Conservation (phyloP, 306 rosid genomes). For the Trichosanthes cucumerina region DNA sequence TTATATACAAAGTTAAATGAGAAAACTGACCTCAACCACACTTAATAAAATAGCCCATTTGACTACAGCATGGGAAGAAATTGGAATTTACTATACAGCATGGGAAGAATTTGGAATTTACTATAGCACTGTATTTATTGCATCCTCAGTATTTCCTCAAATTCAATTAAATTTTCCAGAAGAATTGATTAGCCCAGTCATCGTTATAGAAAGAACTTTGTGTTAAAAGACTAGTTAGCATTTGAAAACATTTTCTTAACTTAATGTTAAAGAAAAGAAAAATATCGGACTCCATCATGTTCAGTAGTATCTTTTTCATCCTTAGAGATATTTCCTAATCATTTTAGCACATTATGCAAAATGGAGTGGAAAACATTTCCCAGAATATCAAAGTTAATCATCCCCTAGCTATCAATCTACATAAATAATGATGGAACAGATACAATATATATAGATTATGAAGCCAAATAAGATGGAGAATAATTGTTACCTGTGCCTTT, state of each 20-base stretch:
- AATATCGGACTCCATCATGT: background rate
- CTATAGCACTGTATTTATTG: background rate
- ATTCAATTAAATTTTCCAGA: background rate
- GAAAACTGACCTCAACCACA: background rate
- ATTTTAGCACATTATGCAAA: background rate
- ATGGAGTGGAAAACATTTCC: background rate
- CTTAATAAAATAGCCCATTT: background rate
- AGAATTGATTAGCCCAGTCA: background rate
- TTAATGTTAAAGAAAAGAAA: background rate
- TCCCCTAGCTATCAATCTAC: background rate
- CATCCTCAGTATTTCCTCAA: background rate
- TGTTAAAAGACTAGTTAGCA: background rate
- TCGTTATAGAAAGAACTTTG: background rate
- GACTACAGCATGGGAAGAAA: background rate
- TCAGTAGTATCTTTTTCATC: background rate
- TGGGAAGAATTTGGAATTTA: background rate
- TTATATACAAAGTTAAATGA: background rate
- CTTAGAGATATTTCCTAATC: background rate
- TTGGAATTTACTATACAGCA: background rate
- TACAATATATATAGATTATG: background rate
- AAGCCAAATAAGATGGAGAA: background rate
- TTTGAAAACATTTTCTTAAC: background rate
- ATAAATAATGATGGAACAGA: background rate
- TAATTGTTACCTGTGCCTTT: constrained; percentile 55
- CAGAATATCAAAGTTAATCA: background rate